These are phyloP conservation scores for Psilocybe sp. DNA, from an alignment of 768 basidiomycete genomes.

Conservation along the genomic window DNA sequence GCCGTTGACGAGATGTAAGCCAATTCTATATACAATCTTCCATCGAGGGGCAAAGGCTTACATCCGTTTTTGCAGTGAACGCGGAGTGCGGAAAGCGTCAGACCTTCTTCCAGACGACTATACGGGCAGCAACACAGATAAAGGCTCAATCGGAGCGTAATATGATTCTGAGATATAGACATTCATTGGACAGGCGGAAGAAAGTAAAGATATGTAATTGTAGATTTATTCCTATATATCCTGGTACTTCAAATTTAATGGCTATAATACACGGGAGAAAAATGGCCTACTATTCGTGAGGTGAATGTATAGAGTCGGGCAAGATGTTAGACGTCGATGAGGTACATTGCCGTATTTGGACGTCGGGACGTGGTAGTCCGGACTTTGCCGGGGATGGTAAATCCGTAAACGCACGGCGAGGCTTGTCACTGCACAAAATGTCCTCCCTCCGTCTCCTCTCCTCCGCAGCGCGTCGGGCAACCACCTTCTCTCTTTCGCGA, in stretches of 20 bases:
- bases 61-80: slow-evolving; percentile 45
- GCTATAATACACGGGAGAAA: no score
- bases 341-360: background rate
- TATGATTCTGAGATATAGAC: no score
- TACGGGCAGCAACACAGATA: slow-evolving; percentile 42
- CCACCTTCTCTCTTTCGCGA: slow-evolving; percentile 49
- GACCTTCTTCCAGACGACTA: slow-evolving; percentile 66
- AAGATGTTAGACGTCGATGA: background rate
- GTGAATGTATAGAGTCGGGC: no score
- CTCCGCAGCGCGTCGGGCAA: slow-evolving; percentile 58
- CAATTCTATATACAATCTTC: background rate
- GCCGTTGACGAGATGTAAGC: slow-evolving; percentile 91
- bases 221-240: background rate
- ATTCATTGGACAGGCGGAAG: no score
- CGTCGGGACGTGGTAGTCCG: slow-evolving; percentile 4
- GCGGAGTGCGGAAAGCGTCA: slow-evolving; percentile 58
- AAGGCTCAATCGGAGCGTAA: slow-evolving; percentile 39
- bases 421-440: slow-evolving; percentile 47
- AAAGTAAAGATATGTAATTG: no score
- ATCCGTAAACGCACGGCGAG: slow-evolving; percentile 42
- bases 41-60: background rate
- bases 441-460: slow-evolving; percentile 72
- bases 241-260: background rate
- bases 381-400: slow-evolving; percentile 23
- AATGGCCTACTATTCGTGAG: no score